Percentiles rank a stretch among this genome's conserved stretches.
Conservation (phyloP, 345 rosid genomes). For the Salix dunnii region DNA sequence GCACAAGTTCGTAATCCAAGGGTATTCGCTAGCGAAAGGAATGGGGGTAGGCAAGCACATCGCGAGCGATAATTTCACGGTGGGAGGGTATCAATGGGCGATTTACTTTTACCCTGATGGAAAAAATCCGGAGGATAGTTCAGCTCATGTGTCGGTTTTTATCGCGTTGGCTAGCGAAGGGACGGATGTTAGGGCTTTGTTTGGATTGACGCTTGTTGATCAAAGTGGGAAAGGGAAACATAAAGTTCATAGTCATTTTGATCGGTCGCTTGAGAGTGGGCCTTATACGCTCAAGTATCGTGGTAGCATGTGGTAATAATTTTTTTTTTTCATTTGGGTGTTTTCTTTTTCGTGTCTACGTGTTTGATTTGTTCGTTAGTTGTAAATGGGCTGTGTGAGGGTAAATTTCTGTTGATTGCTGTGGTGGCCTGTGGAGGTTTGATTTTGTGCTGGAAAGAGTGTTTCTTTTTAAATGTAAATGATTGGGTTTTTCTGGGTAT, state of each 20-base stretch:
- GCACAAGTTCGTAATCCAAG: slow-evolving; percentile 48
- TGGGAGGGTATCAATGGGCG: slow-evolving; percentile 71
- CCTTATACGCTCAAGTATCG: slow-evolving; percentile 66
- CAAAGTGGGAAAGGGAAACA: slow-evolving; percentile 75
- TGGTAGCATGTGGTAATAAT: slow-evolving; percentile 51
- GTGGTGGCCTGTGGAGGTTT: background rate
- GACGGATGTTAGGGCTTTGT: slow-evolving; percentile 60
- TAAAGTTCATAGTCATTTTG: slow-evolving; percentile 73
- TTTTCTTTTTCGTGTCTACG: background rate
- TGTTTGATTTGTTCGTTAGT: background rate
- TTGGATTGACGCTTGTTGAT: slow-evolving; percentile 60
- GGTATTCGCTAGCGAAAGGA: slow-evolving; percentile 62
- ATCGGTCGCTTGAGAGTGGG: slow-evolving; percentile 59
- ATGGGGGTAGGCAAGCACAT: slow-evolving; percentile 69
- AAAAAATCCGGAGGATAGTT: slow-evolving; percentile 60
- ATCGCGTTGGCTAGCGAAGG: slow-evolving; percentile 72
- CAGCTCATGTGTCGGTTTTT: slow-evolving; percentile 56
- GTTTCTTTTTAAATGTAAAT: background rate
- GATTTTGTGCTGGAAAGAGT: background rate
- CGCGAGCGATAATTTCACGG: slow-evolving; percentile 58
- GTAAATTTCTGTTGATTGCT: background rate
- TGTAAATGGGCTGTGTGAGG: background rate
- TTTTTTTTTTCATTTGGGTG: background rate
- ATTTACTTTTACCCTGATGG: slow-evolving; percentile 70
- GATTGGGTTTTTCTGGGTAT: background rate